phyloP scores from a whole-genome alignment of 805 yeast species.

The Ogataea methanolica region DNA sequence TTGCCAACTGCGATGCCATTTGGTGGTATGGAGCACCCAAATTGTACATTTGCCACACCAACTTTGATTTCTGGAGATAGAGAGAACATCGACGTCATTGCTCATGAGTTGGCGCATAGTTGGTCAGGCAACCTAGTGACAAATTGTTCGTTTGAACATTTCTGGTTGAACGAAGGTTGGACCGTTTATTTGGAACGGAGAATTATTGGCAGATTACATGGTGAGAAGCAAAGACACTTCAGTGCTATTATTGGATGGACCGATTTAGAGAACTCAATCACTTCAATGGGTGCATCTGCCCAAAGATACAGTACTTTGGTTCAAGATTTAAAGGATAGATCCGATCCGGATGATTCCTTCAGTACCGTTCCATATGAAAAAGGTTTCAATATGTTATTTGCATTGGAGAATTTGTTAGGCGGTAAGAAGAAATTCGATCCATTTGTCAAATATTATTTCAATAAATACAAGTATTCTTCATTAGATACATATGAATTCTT shows the following conservation, averaged over 20 bases:
- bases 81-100: slow-evolving; percentile 82
- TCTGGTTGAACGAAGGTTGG: slow-evolving; percentile 96
- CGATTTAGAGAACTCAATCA: slow-evolving; percentile 63
- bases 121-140: slow-evolving; percentile 93
- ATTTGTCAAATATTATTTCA: slow-evolving; percentile 75
- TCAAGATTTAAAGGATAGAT: slow-evolving; percentile 61
- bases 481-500: slow-evolving; percentile 79
- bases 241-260: slow-evolving; percentile 87
- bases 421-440: slow-evolving; percentile 74
- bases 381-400: slow-evolving; percentile 75
- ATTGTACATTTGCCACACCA: slow-evolving; percentile 86
- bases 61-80: slow-evolving; percentile 82
- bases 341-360: slow-evolving; percentile 88
- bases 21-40: slow-evolving; percentile 96
- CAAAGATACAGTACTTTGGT: slow-evolving; percentile 57
- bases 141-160: slow-evolving; percentile 88
- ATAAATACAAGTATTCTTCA: slow-evolving; percentile 61
- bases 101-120: slow-evolving; percentile 90
- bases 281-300: slow-evolving; percentile 54
- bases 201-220: slow-evolving; percentile 73
- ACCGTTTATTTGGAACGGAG: slow-evolving; percentile 88
- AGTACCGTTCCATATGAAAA: slow-evolving; percentile 88
- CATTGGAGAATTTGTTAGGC: slow-evolving; percentile 66
- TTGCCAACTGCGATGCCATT: slow-evolving; percentile 77
- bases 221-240: slow-evolving; percentile 73